Evolutionary conservation across 192 early-diverging fungal species (phyloP).

Genomic region (Mycoemilia scoparia): DNA sequence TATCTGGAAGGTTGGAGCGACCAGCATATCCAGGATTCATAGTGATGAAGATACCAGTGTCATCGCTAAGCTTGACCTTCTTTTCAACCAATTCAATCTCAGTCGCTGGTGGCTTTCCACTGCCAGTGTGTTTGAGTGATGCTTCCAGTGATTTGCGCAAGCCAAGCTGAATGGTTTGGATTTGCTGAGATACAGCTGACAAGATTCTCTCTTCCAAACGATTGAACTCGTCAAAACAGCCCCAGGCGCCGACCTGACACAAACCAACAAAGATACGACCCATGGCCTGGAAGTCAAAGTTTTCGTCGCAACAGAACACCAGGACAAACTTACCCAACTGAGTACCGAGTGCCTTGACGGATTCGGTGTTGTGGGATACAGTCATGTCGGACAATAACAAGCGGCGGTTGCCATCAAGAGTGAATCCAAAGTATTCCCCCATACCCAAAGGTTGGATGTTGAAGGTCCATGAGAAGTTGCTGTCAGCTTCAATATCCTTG

Average conservation of each 20-base stretch:
- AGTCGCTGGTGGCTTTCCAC: constrained; percentile 4
- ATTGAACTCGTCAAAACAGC: constrained; percentile 99
- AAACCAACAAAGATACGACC: constrained; percentile 99
- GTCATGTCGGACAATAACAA: constrained; percentile 30
- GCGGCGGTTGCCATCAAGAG: constrained; percentile 34
- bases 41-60: constrained; percentile 95
- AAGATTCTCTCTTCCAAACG: constrained; percentile 94
- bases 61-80: constrained; percentile 60
- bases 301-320: constrained; percentile 99
- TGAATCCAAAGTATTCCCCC: constrained; percentile 34
- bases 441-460: constrained; percentile 12
- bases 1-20: constrained; percentile 94
- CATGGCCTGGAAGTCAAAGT: constrained; percentile 99
- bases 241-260: constrained; percentile 98
- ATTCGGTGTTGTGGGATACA: constrained; percentile 71
- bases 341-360: constrained; percentile 89
- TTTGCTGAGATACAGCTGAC: constrained; percentile 97
- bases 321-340: constrained; percentile 93
- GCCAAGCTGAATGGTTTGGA: constrained; percentile 96
- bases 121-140: background rate
- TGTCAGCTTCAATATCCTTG: too few species aligned
- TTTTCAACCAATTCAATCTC: constrained; percentile 93
- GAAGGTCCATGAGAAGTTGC: constrained; percentile 27
- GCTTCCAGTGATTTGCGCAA: constrained; percentile 34
- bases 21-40: constrained; percentile 99